Base-by-base conservation (phyloP, 345 rosid species). In the Rhizophora apiculata region DNA sequence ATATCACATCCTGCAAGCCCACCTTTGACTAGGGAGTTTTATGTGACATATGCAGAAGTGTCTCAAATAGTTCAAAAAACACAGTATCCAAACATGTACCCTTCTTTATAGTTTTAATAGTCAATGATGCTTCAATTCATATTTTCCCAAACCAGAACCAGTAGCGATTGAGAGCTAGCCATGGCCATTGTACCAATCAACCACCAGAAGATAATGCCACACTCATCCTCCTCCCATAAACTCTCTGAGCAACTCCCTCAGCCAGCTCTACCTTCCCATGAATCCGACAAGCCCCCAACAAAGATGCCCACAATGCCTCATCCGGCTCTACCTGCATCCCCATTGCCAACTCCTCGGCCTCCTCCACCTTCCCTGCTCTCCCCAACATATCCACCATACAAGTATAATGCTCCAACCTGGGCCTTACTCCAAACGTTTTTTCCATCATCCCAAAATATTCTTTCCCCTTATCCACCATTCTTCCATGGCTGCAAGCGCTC, bases 351-450 rank as follows among this genome's bases (percentile, higher is more conserved):
- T 75, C 76, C 67, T 78, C 78, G 1, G 80, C 85, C 62, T 81
- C 80, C 64, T 75, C 80, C 20, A 75, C 62, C 63, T 43, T 48
- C 16, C 85, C 80, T 1, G 65, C 80, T 62, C 76, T 72, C 68
- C 80, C 85, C 66, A 78, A 59, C 80, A 75, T 69, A 67, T 75
- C 73, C 69, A 78, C 82, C 80, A 81, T 60, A 58, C 82, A 72
- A 21, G 82, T 81, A 51, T 75, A 78, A 71, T 81, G 82, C 73
- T 75, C 75, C 71, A 81, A 60, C 5, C 66, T 11, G 20, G 79
- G 84, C 57, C 62, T 77, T 29, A 81, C 16, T 19, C 84, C 81
- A 27, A 81, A 81, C 72, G 68, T 60, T 31, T 36, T 57, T 51
- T 64, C 67, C 79, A 81, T 78, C 68, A 53, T 68, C 67, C 58